phyloP scores from a whole-genome alignment of 768 basidiomycete species.

The Lactarius evosmus region DNA sequence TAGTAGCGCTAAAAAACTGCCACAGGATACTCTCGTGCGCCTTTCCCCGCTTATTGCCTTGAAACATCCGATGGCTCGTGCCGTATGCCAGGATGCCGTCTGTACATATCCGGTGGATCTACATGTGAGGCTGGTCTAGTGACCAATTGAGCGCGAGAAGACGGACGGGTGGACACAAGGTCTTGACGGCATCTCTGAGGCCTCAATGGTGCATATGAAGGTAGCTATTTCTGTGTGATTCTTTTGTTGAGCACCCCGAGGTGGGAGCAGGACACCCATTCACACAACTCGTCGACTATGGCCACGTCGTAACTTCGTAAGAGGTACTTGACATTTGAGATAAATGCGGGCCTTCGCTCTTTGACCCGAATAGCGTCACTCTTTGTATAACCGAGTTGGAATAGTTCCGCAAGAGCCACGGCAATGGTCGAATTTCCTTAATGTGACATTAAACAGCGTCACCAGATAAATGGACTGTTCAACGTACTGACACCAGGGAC shows the following conservation, averaged over 20 bases:
- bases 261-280: no score
- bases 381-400: constrained; percentile 88
- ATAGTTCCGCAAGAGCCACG: constrained; percentile 76
- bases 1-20: constrained; percentile 62
- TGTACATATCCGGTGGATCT: constrained; percentile 69
- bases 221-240: constrained; percentile 86
- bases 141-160: constrained; percentile 83
- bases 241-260: no score
- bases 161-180: constrained; percentile 53
- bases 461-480: neutral
- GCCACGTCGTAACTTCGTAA: constrained; percentile 70
- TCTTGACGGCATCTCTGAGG: constrained; percentile 53
- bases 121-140: constrained; percentile 52
- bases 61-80: constrained; percentile 80
- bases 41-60: constrained; percentile 49
- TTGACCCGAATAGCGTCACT: constrained; percentile 84
- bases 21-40: constrained; percentile 76
- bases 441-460: neutral
- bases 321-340: constrained; percentile 64
- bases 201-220: no score
- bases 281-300: constrained; percentile 95
- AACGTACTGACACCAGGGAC: constrained; percentile 87
- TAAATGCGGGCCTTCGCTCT: constrained; percentile 64
- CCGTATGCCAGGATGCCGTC: constrained; percentile 75
- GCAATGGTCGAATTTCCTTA: constrained; percentile 83